Evolutionary conservation across 2,329 filamentous ascomycete species (phyloP).

Genomic region (Nothomitra cinnamomea): DNA sequence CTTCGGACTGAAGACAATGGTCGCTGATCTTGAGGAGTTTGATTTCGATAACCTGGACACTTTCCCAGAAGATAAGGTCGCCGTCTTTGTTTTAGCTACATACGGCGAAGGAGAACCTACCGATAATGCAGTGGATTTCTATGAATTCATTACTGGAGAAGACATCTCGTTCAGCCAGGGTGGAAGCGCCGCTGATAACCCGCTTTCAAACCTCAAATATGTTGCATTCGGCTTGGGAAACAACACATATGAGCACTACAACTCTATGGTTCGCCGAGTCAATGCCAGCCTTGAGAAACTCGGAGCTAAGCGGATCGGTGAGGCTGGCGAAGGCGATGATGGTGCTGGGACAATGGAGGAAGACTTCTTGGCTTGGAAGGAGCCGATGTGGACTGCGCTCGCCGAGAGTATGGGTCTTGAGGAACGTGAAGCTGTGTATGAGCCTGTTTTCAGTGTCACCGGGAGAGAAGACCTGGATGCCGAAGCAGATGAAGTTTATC

Average conservation of each 20-base stretch:
- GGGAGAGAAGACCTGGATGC: conserved; percentile 57
- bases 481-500: conserved; percentile 68
- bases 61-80: conserved; percentile 77
- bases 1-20: conserved; percentile 95
- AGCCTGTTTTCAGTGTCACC: conserved; percentile 72
- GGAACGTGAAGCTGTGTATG: conserved; percentile 91
- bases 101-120: conserved; percentile 98
- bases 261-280: conserved; percentile 90
- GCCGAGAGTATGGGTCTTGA: conserved; percentile 71
- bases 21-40: conserved; percentile 93
- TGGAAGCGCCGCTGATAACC: conserved; percentile 41
- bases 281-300: conserved; percentile 65
- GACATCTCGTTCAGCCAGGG: conserved; percentile 66
- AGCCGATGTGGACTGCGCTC: conserved; percentile 90
- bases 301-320: conserved; percentile 69
- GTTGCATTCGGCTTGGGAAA: conserved; percentile 94
- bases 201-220: conserved; percentile 73
- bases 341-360: conserved; percentile 99
- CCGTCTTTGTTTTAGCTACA: conserved; percentile 89
- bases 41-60: conserved; percentile 88
- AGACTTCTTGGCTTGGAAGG: conserved; percentile 97
- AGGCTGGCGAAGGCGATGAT: conserved; percentile 89
- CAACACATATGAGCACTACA: conserved; percentile 99
- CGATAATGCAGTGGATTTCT: conserved; percentile 97
- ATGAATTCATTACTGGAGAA: conserved; percentile 81